Conservation (phyloP, 1,139 yeast genomes). For the Sugiyamaella xylanicola region DNA sequence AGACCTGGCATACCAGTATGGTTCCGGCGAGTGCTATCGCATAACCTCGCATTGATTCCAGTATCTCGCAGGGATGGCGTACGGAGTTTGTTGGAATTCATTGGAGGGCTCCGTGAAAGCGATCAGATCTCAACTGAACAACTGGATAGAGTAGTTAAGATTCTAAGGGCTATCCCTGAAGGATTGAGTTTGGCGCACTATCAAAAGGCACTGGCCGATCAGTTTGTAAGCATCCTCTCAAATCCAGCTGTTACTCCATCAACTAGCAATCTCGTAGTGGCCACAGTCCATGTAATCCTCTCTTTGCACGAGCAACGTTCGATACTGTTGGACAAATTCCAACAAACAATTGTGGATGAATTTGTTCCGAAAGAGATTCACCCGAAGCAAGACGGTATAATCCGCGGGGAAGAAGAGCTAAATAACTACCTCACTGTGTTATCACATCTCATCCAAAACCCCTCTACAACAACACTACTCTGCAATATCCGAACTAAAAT, state of each 20-base stretch:
- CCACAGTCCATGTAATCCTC: slow-evolving; percentile 58
- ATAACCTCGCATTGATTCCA: slow-evolving; percentile 57
- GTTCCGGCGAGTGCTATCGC: slow-evolving; percentile 42
- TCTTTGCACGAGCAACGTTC: slow-evolving; percentile 56
- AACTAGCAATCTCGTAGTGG: slow-evolving; percentile 47
- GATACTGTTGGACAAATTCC: slow-evolving; percentile 57
- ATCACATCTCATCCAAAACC: slow-evolving; percentile 60
- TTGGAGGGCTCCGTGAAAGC: slow-evolving; percentile 72
- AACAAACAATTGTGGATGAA: slow-evolving; percentile 31
- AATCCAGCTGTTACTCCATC: slow-evolving; percentile 1
- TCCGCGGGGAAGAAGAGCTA: slow-evolving; percentile 48
- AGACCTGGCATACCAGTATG: slow-evolving; percentile 38
- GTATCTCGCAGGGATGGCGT: slow-evolving; percentile 68
- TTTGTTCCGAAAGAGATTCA: slow-evolving; percentile 1
- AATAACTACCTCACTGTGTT: slow-evolving; percentile 69
- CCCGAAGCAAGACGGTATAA: background rate
- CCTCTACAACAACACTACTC: slow-evolving; percentile 37
- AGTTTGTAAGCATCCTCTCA: slow-evolving; percentile 56
- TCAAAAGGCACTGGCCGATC: slow-evolving; percentile 58
- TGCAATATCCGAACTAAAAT: slow-evolving; percentile 10
- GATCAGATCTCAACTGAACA: slow-evolving; percentile 64
- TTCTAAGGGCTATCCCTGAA: slow-evolving; percentile 64
- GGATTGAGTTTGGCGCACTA: slow-evolving; percentile 52
- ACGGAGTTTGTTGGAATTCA: slow-evolving; percentile 68
- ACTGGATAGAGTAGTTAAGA: slow-evolving; percentile 63